Percentiles rank a stretch among this genome's conserved stretches.
phyloP scores from a whole-genome alignment of 495 filamentous ascomycete species.

The Penicillium alfredii region DNA sequence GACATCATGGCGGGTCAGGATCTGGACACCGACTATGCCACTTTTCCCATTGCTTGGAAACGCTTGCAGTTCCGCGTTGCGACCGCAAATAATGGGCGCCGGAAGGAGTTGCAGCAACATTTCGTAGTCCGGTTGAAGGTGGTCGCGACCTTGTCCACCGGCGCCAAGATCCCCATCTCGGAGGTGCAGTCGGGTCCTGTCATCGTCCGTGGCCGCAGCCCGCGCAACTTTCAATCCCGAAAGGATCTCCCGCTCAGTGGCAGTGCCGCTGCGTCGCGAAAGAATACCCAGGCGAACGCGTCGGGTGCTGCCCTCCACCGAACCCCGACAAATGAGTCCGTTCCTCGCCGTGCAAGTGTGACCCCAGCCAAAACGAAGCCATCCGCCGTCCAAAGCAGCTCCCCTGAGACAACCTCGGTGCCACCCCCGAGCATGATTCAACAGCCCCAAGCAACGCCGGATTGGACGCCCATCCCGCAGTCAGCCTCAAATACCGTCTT shows the following conservation, averaged over 20 bases:
- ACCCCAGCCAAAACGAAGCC: conserved; percentile 52
- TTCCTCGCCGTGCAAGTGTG: conserved; percentile 34
- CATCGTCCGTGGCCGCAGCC: conserved; percentile 71
- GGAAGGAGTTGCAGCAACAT: conserved; percentile 77
- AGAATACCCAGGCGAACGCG: conserved; percentile 37
- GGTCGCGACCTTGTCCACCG: conserved; percentile 63
- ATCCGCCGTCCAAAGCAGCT: conserved; percentile 32
- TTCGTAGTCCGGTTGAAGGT: conserved; percentile 73
- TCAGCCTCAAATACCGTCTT: conserved; percentile 21
- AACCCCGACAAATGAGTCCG: conserved; percentile 44
- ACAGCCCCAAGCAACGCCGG: conserved; percentile 30
- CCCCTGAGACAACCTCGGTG: conserved; percentile 34
- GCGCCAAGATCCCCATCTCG: conserved; percentile 59
- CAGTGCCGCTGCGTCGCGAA: conserved; percentile 62
- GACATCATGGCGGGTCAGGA: conserved; percentile 73
- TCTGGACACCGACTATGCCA: conserved; percentile 67
- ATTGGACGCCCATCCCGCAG: conserved; percentile 38
- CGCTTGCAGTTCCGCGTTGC: conserved; percentile 87
- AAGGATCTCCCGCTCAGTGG: conserved; percentile 71
- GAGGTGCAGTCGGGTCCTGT: conserved; percentile 71
- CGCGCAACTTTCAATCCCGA: conserved; percentile 70
- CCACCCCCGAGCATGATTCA: conserved; percentile 32
- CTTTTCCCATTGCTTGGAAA: conserved; percentile 85
- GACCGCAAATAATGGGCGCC: conserved; percentile 74
- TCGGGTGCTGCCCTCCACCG: conserved; percentile 35